These are phyloP conservation scores for Coniochaeta sp. DNA, from an alignment of 2,329 filamentous ascomycete species.

Conservation along the genomic window DNA sequence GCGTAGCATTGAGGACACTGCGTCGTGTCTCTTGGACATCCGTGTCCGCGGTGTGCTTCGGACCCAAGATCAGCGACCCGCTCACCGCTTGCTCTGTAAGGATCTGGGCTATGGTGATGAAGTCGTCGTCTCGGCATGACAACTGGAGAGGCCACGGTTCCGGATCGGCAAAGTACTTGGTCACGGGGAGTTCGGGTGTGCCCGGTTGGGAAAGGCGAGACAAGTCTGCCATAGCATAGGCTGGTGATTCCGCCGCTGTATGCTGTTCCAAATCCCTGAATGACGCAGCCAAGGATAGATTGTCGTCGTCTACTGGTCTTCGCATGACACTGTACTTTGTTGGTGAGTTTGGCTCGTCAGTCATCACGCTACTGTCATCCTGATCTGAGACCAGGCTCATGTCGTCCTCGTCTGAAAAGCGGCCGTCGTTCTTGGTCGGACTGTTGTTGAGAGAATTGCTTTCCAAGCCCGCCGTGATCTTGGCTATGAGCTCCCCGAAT, in stretches of 20 bases:
- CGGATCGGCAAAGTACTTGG: conserved; percentile 51
- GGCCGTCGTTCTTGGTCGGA: conserved; percentile 29
- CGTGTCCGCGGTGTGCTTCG: conserved; percentile 11
- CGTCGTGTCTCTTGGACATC: conserved; percentile 26
- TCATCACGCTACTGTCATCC: conserved; percentile 44
- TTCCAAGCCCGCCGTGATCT: conserved; percentile 26
- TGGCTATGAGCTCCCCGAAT: conserved; percentile 27
- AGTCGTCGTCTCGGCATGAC: conserved; percentile 47
- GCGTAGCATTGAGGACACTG: conserved; percentile 33
- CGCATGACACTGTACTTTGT: conserved; percentile 39
- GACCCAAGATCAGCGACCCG: conserved; percentile 33
- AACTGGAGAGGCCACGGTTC: conserved; percentile 43
- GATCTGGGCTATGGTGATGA: conserved; percentile 61
- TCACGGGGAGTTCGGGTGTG: conserved; percentile 39
- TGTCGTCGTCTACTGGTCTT: conserved; percentile 47
- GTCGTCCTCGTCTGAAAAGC: conserved; percentile 37
- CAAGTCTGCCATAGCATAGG: conserved; percentile 40
- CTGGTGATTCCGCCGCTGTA: conserved; percentile 37
- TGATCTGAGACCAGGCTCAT: conserved; percentile 48
- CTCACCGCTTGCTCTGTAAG: conserved; percentile 63
- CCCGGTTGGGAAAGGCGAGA: conserved; percentile 41
- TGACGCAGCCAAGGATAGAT: conserved; percentile 43
- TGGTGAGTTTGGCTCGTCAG: conserved; percentile 41
- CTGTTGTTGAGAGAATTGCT: conserved; percentile 27
- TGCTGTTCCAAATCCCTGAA: conserved; percentile 38